Base-by-base conservation (phyloP, 192 early-diverging fungal genomes). In the Dissophora ornata region DNA sequence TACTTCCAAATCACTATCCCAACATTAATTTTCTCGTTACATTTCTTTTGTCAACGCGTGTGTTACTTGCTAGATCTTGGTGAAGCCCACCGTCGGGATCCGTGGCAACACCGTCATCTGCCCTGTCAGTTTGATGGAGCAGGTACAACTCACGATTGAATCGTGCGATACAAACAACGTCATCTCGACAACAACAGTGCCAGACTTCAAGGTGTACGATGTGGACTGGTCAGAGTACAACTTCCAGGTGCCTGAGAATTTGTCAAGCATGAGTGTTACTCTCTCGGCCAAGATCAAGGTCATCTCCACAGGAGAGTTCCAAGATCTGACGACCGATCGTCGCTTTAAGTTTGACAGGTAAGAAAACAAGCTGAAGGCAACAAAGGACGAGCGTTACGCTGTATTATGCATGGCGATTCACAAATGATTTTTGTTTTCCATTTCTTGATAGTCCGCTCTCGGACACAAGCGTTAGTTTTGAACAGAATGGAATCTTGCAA, bases 221-320 rank as follows among this genome's bases (percentile, higher is more conserved):
- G 41, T 64, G 4, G 41, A 68, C 21, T 59, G 68, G 57, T 75
- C 63, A 21, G 58, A 68, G 25, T 67, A 62, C 55, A 69, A 58
- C 21, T 81, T 85, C 48, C 77, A 68, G 21, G 81, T 82, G 11
- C 84, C 81, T 19, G 68, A 69, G 13, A 67, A 69, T 26, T 29
- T 83, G 15, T 26, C 33, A 1, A 15, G 2, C 4, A 18, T 83
- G 6, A 9, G 11, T 0, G 63, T 81, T 7, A 75, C 47, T 3
- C 46, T 83, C 12, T 21, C 67, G 10, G 74, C 61, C 49, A 83
- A 67, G 45, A 53, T 83, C 48, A 83, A 79, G 29, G 44, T 67
- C 15, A 71, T 80, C 13, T 58, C 62, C 22, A 73, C 57, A 25
- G 73, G 59, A 51, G 64, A 77, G 30, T 34, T 24, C 22, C 62